Evolutionary conservation across 306 rosid species (phyloP), one percentile per base, ranked within the genome.

Genomic region (Adenanthera pavonina): DNA sequence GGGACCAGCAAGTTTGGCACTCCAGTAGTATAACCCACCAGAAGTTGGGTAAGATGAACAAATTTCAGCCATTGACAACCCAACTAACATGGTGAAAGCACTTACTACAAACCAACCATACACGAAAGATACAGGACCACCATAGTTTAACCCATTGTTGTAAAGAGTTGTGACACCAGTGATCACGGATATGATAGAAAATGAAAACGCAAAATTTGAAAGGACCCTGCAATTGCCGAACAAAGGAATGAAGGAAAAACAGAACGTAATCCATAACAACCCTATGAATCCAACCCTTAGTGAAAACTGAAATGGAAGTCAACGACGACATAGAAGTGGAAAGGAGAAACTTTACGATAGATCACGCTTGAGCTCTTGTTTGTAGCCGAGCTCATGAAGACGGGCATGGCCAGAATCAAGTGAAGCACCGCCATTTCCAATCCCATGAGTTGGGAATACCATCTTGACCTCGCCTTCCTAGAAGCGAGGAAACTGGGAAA

Each of bases 351-450:
- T 30, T 84, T 91, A 95, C 99, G 99, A 93, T 47, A 95, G 94
- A 16, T 95, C 99, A 78, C 99, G 99, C 86, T 95, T 93, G 90
- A 95, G 96, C 73, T 95, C 98, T 86, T 95, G 99, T 68, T 92
- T 95, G 94, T 95, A 95, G 71, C 99, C 99, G 62, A 95, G 97
- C 78, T 95, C 91, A 57, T 84, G 77, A 66, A 95, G 99, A 79
- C 99, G 98, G 56, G 97, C 79, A 68, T 90, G 94, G 62, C 98
- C 99, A 2, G 98, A 92, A 78, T 95, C 99, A 51, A 64, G 72
- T 30, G 88, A 81, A 60, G 34, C 88, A 35, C 14, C 75, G 4
- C 78, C 89, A 25, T 88, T 81, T n/a, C 34, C 10, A 5, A 20
- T 51, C 60, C 25, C 77, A 44, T 80, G 80, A 79, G 81, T 53